Conservation (phyloP, 192 early-diverging fungal genomes). For the Rhizophagus prolifer region DNA sequence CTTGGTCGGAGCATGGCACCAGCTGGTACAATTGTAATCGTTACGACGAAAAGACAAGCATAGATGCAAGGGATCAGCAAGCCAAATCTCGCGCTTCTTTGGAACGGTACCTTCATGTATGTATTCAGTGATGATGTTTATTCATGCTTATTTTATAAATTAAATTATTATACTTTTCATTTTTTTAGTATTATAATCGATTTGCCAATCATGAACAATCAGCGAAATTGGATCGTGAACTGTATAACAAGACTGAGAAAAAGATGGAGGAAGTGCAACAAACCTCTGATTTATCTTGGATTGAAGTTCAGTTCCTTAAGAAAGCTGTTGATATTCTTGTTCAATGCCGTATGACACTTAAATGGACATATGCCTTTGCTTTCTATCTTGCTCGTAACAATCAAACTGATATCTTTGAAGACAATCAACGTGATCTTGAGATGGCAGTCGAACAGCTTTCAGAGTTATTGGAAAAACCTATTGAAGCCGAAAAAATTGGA, state of each 20-base stretch:
- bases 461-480: conserved; percentile 85
- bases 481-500: conserved; percentile 71
- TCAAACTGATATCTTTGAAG: conserved; percentile 90
- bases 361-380: conserved; percentile 98
- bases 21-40: conserved; percentile 98
- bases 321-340: conserved; percentile 89
- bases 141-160: not conserved
- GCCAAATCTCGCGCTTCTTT: conserved; percentile 84
- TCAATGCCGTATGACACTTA: conserved; percentile 87
- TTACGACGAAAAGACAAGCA: conserved; percentile 86
- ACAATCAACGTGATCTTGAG: conserved; percentile 98
- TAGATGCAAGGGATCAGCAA: conserved; percentile 83
- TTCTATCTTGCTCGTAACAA: conserved; percentile 89
- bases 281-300: conserved; percentile 88
- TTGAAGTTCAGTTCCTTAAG: conserved; percentile 96
- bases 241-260: conserved; percentile 82
- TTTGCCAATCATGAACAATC: conserved; percentile 98
- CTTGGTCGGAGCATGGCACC: conserved; percentile 95
- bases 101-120: conserved; percentile 93
- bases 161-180: not conserved
- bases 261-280: conserved; percentile 98
- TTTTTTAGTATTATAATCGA: conserved; percentile 86
- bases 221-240: conserved; percentile 77
- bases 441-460: conserved; percentile 95
- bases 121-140: conserved; percentile 19